These are phyloP conservation scores for Brassica cretica DNA, from an alignment of 345 rosid genomes.

Conservation along the genomic window DNA sequence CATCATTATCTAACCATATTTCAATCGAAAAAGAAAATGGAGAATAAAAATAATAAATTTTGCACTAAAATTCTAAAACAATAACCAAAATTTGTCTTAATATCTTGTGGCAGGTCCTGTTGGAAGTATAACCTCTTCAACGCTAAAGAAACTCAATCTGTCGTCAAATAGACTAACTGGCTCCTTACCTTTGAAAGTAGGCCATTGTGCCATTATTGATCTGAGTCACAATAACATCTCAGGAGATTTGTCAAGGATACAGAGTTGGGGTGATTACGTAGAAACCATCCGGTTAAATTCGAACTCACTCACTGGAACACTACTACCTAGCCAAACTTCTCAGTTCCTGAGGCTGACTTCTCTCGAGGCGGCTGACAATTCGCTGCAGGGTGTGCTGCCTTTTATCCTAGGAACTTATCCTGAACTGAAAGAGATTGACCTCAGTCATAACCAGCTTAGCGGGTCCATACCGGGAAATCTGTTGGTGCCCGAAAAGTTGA, in stretches of 20 bases:
- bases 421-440: conserved; percentile 63
- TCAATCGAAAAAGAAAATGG: too few relatives aligned
- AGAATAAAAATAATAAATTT: too few relatives aligned
- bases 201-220: conserved; percentile 71
- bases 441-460: conserved; percentile 64
- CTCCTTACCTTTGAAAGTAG: conserved; percentile 58
- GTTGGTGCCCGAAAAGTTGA: conserved; percentile 58
- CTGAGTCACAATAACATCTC: conserved; percentile 71
- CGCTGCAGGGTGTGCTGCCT: conserved; percentile 67
- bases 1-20: too few relatives aligned
- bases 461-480: conserved; percentile 61
- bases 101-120: conserved; percentile 63
- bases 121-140: conserved; percentile 66
- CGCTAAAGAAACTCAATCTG: conserved; percentile 71
- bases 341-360: conserved; percentile 72
- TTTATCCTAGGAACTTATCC: conserved; percentile 60
- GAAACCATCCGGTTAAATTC: conserved; percentile 75
- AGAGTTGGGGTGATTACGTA: conserved; percentile 77
- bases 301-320: conserved; percentile 62
- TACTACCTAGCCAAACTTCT: conserved; percentile 69
- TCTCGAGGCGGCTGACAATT: conserved; percentile 61
- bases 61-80: too few relatives aligned
- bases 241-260: conserved; percentile 71
- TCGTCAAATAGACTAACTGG: conserved; percentile 81
- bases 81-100: too few relatives aligned